phyloP scores from a whole-genome alignment of 805 yeast genomes.

The Myxozyma geophila region DNA sequence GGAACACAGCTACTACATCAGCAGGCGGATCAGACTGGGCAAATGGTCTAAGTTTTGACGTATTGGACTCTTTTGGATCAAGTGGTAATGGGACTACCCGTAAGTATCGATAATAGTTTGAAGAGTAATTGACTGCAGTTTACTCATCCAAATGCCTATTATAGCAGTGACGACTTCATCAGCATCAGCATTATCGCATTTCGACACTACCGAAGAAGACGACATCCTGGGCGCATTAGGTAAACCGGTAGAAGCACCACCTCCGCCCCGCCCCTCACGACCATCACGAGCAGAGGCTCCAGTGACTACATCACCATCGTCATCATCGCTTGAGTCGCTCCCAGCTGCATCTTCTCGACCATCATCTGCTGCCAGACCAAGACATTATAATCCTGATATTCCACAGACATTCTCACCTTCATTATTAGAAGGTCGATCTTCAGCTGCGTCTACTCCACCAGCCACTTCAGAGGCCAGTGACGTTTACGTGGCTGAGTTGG shows the following conservation, averaged over 20 bases:
- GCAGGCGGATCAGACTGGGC: conserved; percentile 25
- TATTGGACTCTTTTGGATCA: conserved; percentile 7
- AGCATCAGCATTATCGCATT: background rate
- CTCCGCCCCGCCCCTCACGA: conserved; percentile 2
- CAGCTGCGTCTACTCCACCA: conserved; percentile 8
- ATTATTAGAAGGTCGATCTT: conserved; percentile 4
- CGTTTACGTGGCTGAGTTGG: conserved; percentile 62
- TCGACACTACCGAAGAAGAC: conserved; percentile 21
- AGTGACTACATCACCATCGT: background rate
- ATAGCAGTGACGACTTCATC: background rate
- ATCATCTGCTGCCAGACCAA: conserved; percentile 2
- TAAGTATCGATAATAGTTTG: background rate
- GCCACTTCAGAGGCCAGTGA: conserved; percentile 31
- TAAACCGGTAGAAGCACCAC: conserved; percentile 22
- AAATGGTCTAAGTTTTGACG: conserved; percentile 28
- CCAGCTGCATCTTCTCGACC: conserved; percentile 3
- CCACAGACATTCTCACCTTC: background rate
- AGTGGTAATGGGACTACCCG: background rate
- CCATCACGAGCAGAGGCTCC: background rate
- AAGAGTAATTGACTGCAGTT: too few relatives aligned
- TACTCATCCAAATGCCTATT: too few relatives aligned
- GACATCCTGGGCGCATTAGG: conserved; percentile 39
- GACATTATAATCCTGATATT: background rate
- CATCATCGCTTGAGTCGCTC: conserved; percentile 1
- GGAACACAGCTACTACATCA: background rate